Evolutionary conservation across 2,329 filamentous ascomycete species (phyloP).

Genomic region (Septoria petroselini): DNA sequence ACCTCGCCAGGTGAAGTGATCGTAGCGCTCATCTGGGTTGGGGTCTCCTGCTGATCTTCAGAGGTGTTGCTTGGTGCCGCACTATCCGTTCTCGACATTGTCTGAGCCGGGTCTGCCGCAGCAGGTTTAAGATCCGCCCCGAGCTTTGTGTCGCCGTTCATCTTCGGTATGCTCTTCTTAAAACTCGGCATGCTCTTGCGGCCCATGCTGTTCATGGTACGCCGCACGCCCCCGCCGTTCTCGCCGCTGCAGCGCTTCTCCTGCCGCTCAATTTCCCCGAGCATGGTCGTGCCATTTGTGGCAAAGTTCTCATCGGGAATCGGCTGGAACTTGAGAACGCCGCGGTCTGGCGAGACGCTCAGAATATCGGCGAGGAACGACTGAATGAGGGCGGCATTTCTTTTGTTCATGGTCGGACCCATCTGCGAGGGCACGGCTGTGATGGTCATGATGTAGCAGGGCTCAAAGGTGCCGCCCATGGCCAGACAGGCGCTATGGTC

Average conservation of each 20-base stretch:
- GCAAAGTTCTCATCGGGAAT: slow-evolving; percentile 70
- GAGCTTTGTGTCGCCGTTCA: slow-evolving; percentile 23
- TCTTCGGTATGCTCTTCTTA: slow-evolving; percentile 27
- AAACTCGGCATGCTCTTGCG: slow-evolving; percentile 32
- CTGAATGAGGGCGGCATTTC: slow-evolving; percentile 75
- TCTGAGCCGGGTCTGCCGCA: background rate
- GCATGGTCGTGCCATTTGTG: slow-evolving; percentile 66
- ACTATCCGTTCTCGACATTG: background rate
- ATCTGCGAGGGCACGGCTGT: slow-evolving; percentile 66
- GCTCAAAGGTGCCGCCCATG: slow-evolving; percentile 71
- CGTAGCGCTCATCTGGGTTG: slow-evolving; percentile 2
- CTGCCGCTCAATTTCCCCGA: slow-evolving; percentile 63
- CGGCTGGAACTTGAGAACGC: slow-evolving; percentile 69
- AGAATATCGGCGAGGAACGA: slow-evolving; percentile 69
- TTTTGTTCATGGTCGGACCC: slow-evolving; percentile 72
- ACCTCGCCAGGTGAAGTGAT: slow-evolving; percentile 19
- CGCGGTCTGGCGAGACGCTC: slow-evolving; percentile 62
- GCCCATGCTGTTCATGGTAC: slow-evolving; percentile 34
- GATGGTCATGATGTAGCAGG: slow-evolving; percentile 75
- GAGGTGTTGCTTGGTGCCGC: slow-evolving; percentile 5
- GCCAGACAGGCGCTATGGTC: slow-evolving; percentile 72
- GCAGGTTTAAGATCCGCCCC: background rate
- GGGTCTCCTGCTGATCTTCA: slow-evolving; percentile 1
- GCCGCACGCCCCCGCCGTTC: slow-evolving; percentile 44
- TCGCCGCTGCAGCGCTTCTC: slow-evolving; percentile 45